Percentiles rank a stretch among this genome's conserved stretches.
Evolutionary conservation across 2,329 filamentous ascomycete genomes (phyloP).

Genomic region (Pseudofabraea citricarpa): DNA sequence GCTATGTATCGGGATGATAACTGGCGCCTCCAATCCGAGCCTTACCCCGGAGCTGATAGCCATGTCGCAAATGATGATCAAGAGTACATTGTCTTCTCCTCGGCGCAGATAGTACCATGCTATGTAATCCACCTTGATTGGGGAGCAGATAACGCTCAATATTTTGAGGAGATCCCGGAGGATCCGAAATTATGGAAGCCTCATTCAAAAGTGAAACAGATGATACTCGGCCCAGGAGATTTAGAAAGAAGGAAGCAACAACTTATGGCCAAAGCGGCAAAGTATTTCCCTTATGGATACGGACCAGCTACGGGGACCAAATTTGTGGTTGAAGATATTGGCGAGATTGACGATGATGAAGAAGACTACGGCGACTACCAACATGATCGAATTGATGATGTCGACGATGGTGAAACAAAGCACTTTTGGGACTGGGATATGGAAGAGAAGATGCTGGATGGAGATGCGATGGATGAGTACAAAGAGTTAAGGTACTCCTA

Average conservation of each 20-base stretch:
- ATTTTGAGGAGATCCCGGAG: constrained; percentile 18
- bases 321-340: constrained; percentile 42
- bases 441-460: background rate
- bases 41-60: constrained; percentile 28
- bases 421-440: constrained; percentile 21
- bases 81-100: constrained; percentile 41
- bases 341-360: constrained; percentile 36
- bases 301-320: constrained; percentile 35
- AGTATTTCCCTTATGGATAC: constrained; percentile 43
- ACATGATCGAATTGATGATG: constrained; percentile 22
- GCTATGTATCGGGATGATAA: constrained; percentile 25
- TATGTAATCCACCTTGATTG: constrained; percentile 42
- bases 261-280: constrained; percentile 34
- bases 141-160: constrained; percentile 27
- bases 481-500: background rate
- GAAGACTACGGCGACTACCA: constrained; percentile 39
- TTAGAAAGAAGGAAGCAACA: constrained; percentile 32
- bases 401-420: constrained; percentile 12
- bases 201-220: constrained; percentile 12
- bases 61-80: constrained; percentile 32
- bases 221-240: constrained; percentile 30
- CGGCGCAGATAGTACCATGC: constrained; percentile 37
- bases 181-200: constrained; percentile 14
- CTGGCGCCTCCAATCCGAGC: constrained; percentile 21
- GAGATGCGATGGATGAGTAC: constrained; percentile 2